Percentiles rank a stretch among this genome's conserved stretches.
Conservation (phyloP, 257 asterid species). For the Lavandula angustifolia region DNA sequence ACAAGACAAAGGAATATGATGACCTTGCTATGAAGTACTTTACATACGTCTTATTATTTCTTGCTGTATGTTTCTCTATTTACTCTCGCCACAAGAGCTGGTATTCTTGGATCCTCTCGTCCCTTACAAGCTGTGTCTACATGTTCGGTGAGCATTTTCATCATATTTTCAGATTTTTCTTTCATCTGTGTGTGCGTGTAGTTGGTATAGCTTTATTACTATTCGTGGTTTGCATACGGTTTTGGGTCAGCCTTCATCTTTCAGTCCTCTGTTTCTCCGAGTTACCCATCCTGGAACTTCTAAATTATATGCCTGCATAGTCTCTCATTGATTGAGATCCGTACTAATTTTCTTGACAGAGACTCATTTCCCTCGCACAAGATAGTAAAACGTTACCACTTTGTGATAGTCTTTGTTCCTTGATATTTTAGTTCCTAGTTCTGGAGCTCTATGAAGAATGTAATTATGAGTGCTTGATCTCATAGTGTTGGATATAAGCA, state of each 20-base stretch:
- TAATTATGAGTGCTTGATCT: neutral
- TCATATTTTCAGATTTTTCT: constrained; percentile 23
- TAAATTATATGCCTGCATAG: neutral
- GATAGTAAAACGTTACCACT: too few species aligned
- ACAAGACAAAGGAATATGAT: constrained; percentile 98
- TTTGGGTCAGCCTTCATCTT: neutral
- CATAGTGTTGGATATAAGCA: neutral
- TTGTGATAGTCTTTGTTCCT: too few species aligned
- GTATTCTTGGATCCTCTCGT: constrained; percentile 97
- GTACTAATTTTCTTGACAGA: neutral
- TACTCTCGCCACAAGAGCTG: constrained; percentile 97
- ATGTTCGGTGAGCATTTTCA: constrained; percentile 81
- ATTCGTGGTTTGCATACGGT: constrained; percentile 12
- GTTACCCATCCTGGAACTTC: neutral
- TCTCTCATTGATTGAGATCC: neutral
- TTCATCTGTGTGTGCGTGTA: neutral
- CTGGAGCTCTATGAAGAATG: neutral
- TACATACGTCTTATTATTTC: constrained; percentile 78
- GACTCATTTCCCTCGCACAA: neutral
- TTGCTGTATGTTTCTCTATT: constrained; percentile 69
- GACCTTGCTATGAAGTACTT: constrained; percentile 98
- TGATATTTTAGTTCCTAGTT: neutral
- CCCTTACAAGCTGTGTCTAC: constrained; percentile 96
- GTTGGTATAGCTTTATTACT: neutral
- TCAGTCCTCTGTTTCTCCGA: neutral